Base-by-base conservation (phyloP, 805 yeast genomes). In the Yarrowia sp. region DNA sequence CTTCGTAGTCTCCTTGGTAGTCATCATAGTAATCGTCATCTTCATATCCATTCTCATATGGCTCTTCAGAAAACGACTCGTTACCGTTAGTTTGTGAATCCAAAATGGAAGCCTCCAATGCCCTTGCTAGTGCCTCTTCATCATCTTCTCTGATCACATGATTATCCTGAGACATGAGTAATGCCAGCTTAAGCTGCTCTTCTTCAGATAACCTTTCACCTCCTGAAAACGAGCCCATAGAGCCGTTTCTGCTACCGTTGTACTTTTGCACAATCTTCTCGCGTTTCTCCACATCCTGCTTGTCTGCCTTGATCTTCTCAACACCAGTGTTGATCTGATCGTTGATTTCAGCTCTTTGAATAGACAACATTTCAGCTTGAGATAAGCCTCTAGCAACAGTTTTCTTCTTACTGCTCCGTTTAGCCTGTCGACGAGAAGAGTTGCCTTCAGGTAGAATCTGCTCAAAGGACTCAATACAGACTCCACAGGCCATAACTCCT, bases 401-500 rank as follows among this genome's bases (percentile, higher is more conserved):
- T 43, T 58, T 58, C 51, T 44, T 43, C 17, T 43, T 44, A 33
- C 43, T 36, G 22, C 51, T 58, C 33, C 64, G 39, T 13, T 58
- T 58, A 3, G 64, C 64, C 43, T 43, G 51, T 33, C 64, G 17
- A 2, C 64, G 41, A 9, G 64, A 35, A 9, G 64, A 35, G 43
- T 58, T 43, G 15, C 61, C 61, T 33, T 43, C 51, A 1, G 64
- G 64, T 14, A 42, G 10, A 33, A 58, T 36, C 51, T 58, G 64
- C 35, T 58, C 64, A 18, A 58, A 58, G 18, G 51, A 58, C 43
- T 58, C 64, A 3, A 58, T 17, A 15, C 64, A 58, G 35, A 58
- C 64, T 15, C 64, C 64, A 10, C 64, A 58, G 11, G 64, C 64
- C 64, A 58, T 58, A 14, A 58, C 51, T 11, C 64, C 64, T 58